These are phyloP conservation scores for Dactylonectria estremocensis DNA, from an alignment of 2,329 filamentous ascomycete species.

Conservation along the genomic window DNA sequence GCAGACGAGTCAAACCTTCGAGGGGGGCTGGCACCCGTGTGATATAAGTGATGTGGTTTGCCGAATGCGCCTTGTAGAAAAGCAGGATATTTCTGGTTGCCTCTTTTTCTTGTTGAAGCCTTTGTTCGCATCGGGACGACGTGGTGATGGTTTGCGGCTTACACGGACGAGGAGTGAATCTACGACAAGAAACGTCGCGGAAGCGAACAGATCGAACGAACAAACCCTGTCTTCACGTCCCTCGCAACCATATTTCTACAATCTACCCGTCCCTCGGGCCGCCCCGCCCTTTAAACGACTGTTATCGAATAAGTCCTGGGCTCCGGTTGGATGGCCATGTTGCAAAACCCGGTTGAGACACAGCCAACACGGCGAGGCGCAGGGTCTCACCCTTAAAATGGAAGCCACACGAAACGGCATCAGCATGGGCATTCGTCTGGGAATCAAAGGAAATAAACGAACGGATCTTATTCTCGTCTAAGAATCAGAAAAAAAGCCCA, in stretches of 20 bases:
- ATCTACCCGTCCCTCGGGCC: conserved; percentile 18
- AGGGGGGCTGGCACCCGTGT: conserved; percentile 7
- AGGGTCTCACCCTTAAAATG: not conserved
- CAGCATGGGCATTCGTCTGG: not conserved
- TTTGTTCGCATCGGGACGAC: not conserved
- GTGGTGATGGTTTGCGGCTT: not conserved
- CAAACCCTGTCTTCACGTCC: not conserved
- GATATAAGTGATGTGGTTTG: conserved; percentile 33
- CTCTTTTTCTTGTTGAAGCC: conserved; percentile 2
- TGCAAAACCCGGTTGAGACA: conserved; percentile 4
- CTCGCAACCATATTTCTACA: not conserved
- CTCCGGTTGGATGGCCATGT: conserved; percentile 3
- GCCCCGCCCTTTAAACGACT: conserved; percentile 2
- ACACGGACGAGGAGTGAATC: not conserved
- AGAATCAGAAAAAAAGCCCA: not conserved
- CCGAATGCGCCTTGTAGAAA: conserved; percentile 1
- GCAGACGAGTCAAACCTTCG: conserved; percentile 16
- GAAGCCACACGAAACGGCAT: not conserved
- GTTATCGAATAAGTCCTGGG: not conserved
- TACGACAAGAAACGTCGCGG: not conserved
- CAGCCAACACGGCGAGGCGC: conserved; percentile 7
- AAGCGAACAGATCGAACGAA: not conserved
- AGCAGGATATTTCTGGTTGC: conserved; percentile 1
- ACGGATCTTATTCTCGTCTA: not conserved
- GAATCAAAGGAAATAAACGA: not conserved